phyloP scores from a whole-genome alignment of 495 filamentous ascomycete species.

The Daldinia grandis region DNA sequence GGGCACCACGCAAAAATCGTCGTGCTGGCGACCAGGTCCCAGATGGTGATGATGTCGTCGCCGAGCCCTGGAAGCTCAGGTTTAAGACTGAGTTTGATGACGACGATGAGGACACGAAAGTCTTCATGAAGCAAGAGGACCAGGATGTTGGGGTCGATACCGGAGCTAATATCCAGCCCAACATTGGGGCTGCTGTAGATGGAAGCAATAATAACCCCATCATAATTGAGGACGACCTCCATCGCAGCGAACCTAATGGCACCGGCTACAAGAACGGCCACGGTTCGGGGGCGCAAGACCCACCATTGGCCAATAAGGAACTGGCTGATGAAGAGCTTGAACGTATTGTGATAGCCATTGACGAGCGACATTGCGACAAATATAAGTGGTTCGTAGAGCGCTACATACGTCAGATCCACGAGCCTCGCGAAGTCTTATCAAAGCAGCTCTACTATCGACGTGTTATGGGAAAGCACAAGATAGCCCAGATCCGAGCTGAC shows the following conservation, averaged over 20 bases:
- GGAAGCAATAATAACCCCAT: neutral
- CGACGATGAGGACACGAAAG: neutral
- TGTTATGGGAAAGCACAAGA: neutral
- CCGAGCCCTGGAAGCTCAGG: neutral
- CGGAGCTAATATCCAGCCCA: neutral
- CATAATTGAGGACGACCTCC: neutral
- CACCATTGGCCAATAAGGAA: neutral
- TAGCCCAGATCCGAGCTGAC: neutral
- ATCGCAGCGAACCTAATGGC: neutral
- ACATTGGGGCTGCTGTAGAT: neutral
- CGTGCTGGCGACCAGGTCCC: neutral
- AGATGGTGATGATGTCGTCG: neutral
- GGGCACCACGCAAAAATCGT: neutral
- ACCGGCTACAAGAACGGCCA: neutral
- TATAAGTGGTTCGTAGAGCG: constrained; percentile 4
- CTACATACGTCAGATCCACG: neutral
- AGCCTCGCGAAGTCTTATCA: neutral
- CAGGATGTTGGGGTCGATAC: too few relatives aligned
- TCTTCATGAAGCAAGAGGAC: neutral
- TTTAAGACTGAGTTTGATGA: neutral
- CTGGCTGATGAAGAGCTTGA: neutral
- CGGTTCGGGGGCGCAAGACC: neutral
- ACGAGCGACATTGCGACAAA: constrained; percentile 2
- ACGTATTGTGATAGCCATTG: neutral
- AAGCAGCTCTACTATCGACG: constrained; percentile 3